Evolutionary conservation across 345 rosid genomes (phyloP), one percentile per base, ranked within the genome.

Genomic region (Nephelium lappaceum): DNA sequence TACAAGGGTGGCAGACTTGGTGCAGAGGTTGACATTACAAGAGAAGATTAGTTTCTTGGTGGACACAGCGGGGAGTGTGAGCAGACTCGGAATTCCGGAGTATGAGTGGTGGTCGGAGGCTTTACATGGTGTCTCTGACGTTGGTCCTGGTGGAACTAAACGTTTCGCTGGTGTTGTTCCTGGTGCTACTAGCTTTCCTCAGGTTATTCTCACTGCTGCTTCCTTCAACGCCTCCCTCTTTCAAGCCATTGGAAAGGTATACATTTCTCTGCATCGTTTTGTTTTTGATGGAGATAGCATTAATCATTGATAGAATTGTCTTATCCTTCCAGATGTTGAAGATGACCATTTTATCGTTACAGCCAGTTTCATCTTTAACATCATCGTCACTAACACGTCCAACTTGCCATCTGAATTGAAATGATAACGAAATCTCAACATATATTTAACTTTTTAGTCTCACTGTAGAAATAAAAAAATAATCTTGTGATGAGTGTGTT

Each of bases 91-190:
- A 58, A 90, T 94, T 51, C 99, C 99, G 0, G 83, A 78, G 61
- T 96, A 94, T 67, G 89, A 89, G 81, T 94, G 98, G 99, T 94
- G 98, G 99, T 92, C 98, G 0, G 99, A 95, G 87, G 99, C 98
- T 42, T 83, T 95, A 76, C 99, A 95, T 55, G 99, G 99, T 39
- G 97, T 96, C 49, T 94, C 99, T n/a, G 63, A 93, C 76, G 84
- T 87, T 16, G 99, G 99, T 7, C 94, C 92, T 0, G 98, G 97
- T 31, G 36, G 36, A 31, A 31, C 2, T 2, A 94, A 97, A 0
- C 87, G 16, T 68, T 96, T 96, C 77, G 81, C 90, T 64, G 72
- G 76, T 53, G 57, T 65, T 23, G 92, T 94, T 41, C 97, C 99
- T 0, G 99, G 93, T 0, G 99, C 99, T 7, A 96, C 99, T 2